Percentiles rank a stretch among this genome's conserved stretches.
phyloP scores from a whole-genome alignment of 352 stramenopile genomes.

The Lagenidium giganteum region DNA sequence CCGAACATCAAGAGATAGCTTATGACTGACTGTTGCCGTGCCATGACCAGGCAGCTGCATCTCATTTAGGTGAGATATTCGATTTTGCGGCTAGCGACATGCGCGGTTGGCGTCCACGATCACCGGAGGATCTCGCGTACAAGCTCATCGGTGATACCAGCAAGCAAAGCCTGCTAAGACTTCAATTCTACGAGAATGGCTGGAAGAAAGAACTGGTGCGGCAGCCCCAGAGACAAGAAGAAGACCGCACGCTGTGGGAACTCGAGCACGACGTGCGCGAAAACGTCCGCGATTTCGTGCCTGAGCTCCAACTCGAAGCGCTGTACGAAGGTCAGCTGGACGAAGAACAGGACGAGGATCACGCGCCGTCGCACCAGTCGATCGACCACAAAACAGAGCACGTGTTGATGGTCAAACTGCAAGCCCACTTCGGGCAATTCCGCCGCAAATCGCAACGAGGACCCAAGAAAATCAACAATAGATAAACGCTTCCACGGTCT shows the following conservation, averaged over 20 bases:
- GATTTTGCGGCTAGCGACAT: too few relatives aligned
- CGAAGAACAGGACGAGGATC: conserved; percentile 11
- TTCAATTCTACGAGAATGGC: conserved; percentile 48
- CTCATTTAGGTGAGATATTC: too few relatives aligned
- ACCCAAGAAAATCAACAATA: conserved; percentile 4
- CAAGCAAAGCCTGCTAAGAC: conserved; percentile 24
- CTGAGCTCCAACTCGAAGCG: conserved; percentile 15
- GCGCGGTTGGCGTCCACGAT: neutral
- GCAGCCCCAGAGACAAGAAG: conserved; percentile 6
- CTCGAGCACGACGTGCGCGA: conserved; percentile 26
- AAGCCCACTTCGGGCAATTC: conserved; percentile 61
- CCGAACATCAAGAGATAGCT: too few relatives aligned
- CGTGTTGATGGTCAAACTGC: conserved; percentile 30
- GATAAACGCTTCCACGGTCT: conserved; percentile 2
- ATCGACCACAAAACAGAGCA: conserved; percentile 30
- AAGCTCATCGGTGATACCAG: conserved; percentile 29
- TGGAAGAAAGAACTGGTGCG: conserved; percentile 23
- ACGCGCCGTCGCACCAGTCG: conserved; percentile 7
- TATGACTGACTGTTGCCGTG: too few relatives aligned
- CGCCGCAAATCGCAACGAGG: conserved; percentile 5
- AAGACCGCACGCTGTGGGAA: conserved; percentile 15
- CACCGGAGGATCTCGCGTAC: conserved; percentile 19
- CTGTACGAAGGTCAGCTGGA: too few relatives aligned
- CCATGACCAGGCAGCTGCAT: too few relatives aligned
- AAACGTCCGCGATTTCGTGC: conserved; percentile 32